Evolutionary conservation across 805 yeast genomes (phyloP), one percentile per base, ranked within the genome.

Genomic region (Middelhovenomyces tepae): DNA sequence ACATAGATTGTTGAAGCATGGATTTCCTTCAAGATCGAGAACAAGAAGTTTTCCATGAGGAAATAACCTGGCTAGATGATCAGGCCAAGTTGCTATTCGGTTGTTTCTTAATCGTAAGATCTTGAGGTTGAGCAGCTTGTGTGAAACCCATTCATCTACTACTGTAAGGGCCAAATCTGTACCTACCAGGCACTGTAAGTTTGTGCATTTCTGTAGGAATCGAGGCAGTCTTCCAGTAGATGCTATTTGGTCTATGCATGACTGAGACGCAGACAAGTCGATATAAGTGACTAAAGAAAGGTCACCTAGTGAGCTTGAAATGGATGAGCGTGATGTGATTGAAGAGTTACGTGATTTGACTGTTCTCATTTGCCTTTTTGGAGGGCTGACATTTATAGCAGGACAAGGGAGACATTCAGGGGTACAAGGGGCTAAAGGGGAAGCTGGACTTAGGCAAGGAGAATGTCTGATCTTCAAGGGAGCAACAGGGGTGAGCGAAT

Each of bases 41-140:
- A 46, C 45, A 17, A 33, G 19, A 8, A 51, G 41, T 15, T 44
- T 36, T 7, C 38, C 38, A 22, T 36, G 30, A 5, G 35, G 30
- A 2, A 37, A 35, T 25, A 50, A 28, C 7, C 34, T 15, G 3
- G 36, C 41, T 15, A 51, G 39, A 23, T 44, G 51, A 24, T 40
- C 43, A 2, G 56, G 56, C 56, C 56, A 51, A 7, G 50, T 46
- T 4, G 47, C 32, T 20, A 51, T 50, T n/a, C 36, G 24, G 28
- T 51, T 51, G 13, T 42, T 40, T 7, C 42, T 34, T 3, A 51
- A 41, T n/a, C 43, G 32, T 13, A 50, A 16, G 7, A 40, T 48
- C 16, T 28, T 23, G 14, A 51, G 44, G 22, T 47, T 32, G 11
- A 28, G 32, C 21, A 51, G 37, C 22, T 22, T 20, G n/a, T 37